Percentiles rank a stretch among this genome's conserved stretches.
Evolutionary conservation across 306 rosid species (phyloP).

Genomic region (Ormosia semicastrata): DNA sequence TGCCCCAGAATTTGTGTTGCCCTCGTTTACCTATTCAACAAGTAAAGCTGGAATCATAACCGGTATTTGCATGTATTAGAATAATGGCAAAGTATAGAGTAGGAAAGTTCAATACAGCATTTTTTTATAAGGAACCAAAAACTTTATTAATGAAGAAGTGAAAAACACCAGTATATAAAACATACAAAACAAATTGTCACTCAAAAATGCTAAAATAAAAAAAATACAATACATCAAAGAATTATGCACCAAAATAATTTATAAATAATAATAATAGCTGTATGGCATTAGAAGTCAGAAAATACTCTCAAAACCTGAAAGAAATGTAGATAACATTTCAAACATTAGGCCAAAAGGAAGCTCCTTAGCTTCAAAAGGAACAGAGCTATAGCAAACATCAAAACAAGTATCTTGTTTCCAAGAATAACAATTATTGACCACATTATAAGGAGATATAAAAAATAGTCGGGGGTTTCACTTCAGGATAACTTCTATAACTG

Average conservation of each 20-base stretch:
- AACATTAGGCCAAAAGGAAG: neutral
- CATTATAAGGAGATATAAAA: neutral
- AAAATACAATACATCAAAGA: neutral
- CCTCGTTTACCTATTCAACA: slow-evolving; percentile 83
- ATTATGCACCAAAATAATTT: neutral
- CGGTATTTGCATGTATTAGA: neutral
- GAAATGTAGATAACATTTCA: neutral
- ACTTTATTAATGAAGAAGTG: neutral
- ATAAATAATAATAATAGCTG: neutral
- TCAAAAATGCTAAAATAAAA: neutral
- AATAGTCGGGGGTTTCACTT: neutral
- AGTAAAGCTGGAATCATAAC: slow-evolving; percentile 27
- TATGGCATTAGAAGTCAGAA: neutral
- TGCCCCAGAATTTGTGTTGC: slow-evolving; percentile 93
- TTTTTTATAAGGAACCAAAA: neutral
- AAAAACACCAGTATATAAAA: neutral
- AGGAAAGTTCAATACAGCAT: neutral
- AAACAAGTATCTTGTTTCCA: neutral
- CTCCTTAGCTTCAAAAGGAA: neutral
- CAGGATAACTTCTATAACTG: neutral
- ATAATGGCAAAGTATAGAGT: slow-evolving; percentile 4
- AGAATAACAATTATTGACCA: neutral
- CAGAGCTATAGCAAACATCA: neutral
- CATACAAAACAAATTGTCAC: neutral
- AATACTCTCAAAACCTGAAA: neutral